Percentiles rank a stretch among this genome's conserved stretches.
Conservation (phyloP, 805 yeast genomes). For the Kodamaea kakaduensis region DNA sequence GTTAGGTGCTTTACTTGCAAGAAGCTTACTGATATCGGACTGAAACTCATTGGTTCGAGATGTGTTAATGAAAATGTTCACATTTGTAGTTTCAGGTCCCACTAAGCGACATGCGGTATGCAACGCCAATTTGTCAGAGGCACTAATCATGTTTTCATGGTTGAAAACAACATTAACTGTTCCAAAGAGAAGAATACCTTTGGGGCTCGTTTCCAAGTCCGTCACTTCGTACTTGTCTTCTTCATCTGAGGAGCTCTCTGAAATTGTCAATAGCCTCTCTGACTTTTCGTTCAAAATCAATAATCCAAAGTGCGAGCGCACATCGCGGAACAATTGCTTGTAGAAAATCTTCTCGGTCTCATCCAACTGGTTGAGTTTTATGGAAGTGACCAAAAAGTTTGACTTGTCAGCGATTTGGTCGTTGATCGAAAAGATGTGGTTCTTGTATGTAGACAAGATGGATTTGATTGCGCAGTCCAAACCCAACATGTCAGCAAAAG, state of each 20-base stretch:
- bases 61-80: slow-evolving; percentile 21
- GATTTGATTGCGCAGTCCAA: slow-evolving; percentile 26
- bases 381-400: slow-evolving; percentile 25
- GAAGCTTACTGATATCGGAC: slow-evolving; percentile 8
- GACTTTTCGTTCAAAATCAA: slow-evolving; percentile 21
- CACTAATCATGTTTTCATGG: slow-evolving; percentile 30
- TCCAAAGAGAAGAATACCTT: slow-evolving; percentile 13
- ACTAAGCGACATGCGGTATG: slow-evolving; percentile 23
- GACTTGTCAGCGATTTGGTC: slow-evolving; percentile 26
- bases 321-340: slow-evolving; percentile 23
- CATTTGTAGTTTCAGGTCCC: slow-evolving; percentile 6
- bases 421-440: slow-evolving; percentile 28
- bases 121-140: slow-evolving; percentile 32
- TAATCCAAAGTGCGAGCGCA: slow-evolving; percentile 31
- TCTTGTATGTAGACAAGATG: slow-evolving; percentile 28
- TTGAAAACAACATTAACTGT: slow-evolving; percentile 26
- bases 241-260: slow-evolving; percentile 7
- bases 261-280: slow-evolving; percentile 2
- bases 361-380: slow-evolving; percentile 18
- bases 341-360: slow-evolving; percentile 21
- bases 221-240: slow-evolving; percentile 8
- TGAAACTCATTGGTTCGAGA: slow-evolving; percentile 14
- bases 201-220: slow-evolving; percentile 8
- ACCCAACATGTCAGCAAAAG: slow-evolving; percentile 31
- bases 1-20: slow-evolving; percentile 9